Conservation (phyloP, 1,139 yeast species). For the Yamadazyma taylorii region DNA sequence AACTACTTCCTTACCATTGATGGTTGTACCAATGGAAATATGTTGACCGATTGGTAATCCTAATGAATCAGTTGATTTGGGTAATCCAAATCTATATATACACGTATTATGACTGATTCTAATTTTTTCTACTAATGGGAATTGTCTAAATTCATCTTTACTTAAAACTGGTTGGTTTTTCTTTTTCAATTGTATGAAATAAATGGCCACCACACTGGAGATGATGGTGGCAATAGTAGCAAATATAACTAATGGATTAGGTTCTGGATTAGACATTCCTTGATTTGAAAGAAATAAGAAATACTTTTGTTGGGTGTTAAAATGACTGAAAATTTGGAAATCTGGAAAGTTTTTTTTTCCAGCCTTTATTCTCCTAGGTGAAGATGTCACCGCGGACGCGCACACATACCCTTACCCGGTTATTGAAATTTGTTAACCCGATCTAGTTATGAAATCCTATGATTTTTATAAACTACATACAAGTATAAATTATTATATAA, state of each 20-base stretch:
- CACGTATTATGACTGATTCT: constrained; percentile 81
- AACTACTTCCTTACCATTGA: constrained; percentile 73
- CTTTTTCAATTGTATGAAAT: constrained; percentile 35
- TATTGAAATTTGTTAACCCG: not conserved
- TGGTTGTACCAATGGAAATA: constrained; percentile 69
- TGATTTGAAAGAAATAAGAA: too few relatives aligned
- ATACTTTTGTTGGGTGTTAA: too few relatives aligned
- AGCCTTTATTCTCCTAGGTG: constrained; percentile 2
- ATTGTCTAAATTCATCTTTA: constrained; percentile 70
- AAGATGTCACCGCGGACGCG: too few relatives aligned
- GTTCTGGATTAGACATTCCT: constrained; percentile 20
- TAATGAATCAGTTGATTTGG: constrained; percentile 68
- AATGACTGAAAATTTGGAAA: too few relatives aligned
- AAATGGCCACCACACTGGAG: constrained; percentile 36
- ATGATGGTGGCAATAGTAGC: constrained; percentile 47
- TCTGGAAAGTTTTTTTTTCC: not conserved
- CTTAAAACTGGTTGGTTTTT: constrained; percentile 56
- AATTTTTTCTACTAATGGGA: constrained; percentile 81
- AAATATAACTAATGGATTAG: constrained; percentile 38
- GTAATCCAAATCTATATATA: constrained; percentile 81
- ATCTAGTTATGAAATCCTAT: constrained; percentile 1
- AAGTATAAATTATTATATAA: not conserved
- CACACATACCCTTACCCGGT: constrained; percentile 7
- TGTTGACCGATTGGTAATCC: constrained; percentile 97
- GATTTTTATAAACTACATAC: not conserved